Evolutionary conservation across 2,329 filamentous ascomycete genomes (phyloP).

Genomic region (Camillea tinctor): DNA sequence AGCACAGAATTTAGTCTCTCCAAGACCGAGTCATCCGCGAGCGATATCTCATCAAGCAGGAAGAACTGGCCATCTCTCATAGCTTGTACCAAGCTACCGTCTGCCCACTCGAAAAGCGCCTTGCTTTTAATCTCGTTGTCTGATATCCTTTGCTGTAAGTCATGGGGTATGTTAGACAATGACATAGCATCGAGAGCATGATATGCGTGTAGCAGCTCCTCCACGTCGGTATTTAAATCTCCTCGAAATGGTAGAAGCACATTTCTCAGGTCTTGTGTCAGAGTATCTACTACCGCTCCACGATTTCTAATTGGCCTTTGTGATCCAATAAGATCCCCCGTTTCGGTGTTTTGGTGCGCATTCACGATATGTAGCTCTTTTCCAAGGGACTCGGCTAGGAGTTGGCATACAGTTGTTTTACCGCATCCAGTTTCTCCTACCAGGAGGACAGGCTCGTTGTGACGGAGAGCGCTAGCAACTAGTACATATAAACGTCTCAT

Average conservation of each 20-base stretch:
- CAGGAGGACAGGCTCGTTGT: constrained; percentile 90
- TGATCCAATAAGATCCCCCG: constrained; percentile 93
- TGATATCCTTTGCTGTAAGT: constrained; percentile 46
- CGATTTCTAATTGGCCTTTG: constrained; percentile 90
- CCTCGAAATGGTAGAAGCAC: constrained; percentile 43
- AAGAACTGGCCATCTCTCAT: constrained; percentile 92
- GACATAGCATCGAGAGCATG: constrained; percentile 48
- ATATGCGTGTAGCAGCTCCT: constrained; percentile 60
- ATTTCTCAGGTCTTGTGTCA: constrained; percentile 60
- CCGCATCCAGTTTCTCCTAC: constrained; percentile 97
- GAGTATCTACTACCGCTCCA: constrained; percentile 63
- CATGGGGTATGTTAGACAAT: constrained; percentile 45
- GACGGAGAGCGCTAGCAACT: constrained; percentile 79
- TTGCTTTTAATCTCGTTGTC: constrained; percentile 63
- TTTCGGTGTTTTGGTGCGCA: constrained; percentile 97
- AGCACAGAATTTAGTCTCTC: constrained; percentile 96
- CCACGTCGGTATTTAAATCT: constrained; percentile 43
- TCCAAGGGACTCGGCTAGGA: constrained; percentile 76
- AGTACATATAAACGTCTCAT: constrained; percentile 91
- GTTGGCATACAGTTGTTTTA: constrained; percentile 94
- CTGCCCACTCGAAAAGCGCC: constrained; percentile 93
- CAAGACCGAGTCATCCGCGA: constrained; percentile 95
- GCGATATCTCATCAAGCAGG: constrained; percentile 93
- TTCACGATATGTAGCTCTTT: constrained; percentile 87
- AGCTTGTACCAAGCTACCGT: constrained; percentile 88